Evolutionary conservation across 257 asterid genomes (phyloP).

Genomic region (Penstemon newberryi): DNA sequence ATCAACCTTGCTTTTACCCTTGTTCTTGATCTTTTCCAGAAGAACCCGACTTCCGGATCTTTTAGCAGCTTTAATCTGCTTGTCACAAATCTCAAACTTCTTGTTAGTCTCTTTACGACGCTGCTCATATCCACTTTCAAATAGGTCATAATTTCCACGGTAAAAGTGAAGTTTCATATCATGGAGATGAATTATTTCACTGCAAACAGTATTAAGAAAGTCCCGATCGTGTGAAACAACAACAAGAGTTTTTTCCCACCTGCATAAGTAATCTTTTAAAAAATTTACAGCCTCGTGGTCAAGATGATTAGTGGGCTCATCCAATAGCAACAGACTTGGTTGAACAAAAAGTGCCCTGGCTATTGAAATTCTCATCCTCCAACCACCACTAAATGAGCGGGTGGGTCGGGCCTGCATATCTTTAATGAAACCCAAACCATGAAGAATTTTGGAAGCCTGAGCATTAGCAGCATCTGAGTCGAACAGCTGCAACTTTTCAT

Average conservation of each 20-base stretch:
- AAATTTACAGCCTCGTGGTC: conserved; percentile 69
- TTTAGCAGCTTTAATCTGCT: conserved; percentile 54
- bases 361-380: conserved; percentile 74
- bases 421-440: conserved; percentile 69
- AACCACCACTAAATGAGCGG: conserved; percentile 69
- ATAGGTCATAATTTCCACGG: conserved; percentile 61
- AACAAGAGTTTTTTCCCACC: conserved; percentile 70
- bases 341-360: conserved; percentile 74
- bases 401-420: conserved; percentile 65
- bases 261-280: conserved; percentile 62
- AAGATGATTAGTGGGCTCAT: conserved; percentile 75
- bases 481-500: conserved; percentile 60
- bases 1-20: conserved; percentile 48
- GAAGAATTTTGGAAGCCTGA: conserved; percentile 71
- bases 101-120: conserved; percentile 62
- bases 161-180: conserved; percentile 59
- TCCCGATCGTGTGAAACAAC: conserved; percentile 71
- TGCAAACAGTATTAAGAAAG: conserved; percentile 60
- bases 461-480: conserved; percentile 79
- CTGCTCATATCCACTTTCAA: conserved; percentile 60
- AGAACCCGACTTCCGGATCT: conserved; percentile 56
- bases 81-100: conserved; percentile 57
- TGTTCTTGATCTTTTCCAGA: conserved; percentile 56
- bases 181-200: conserved; percentile 63
- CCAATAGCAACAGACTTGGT: conserved; percentile 62